Percentiles rank a stretch among this genome's conserved stretches.
Conservation (phyloP, 345 rosid genomes). For the Salix dunnii region DNA sequence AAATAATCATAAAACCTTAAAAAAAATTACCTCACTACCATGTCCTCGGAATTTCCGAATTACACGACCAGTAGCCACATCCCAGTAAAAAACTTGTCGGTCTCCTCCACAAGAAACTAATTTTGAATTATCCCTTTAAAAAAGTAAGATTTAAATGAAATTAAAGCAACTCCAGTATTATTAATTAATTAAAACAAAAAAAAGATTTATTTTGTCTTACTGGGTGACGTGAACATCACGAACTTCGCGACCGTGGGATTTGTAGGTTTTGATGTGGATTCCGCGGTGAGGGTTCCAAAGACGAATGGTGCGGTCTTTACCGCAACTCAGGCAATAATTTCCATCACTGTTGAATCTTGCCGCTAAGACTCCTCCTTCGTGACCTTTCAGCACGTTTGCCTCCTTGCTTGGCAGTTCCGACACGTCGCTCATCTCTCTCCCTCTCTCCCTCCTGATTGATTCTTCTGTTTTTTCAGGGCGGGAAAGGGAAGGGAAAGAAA, state of each 20-base stretch:
- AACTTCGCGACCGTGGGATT: constrained; percentile 94
- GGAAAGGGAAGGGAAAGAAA: neutral
- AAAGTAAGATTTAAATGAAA: neutral
- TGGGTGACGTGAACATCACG: constrained; percentile 93
- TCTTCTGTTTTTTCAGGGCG: neutral
- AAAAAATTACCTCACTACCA: constrained; percentile 61
- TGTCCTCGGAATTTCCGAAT: constrained; percentile 93
- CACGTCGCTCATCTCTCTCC: constrained; percentile 7
- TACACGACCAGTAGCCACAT: constrained; percentile 84
- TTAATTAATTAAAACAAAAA: neutral
- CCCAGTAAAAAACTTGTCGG: constrained; percentile 93
- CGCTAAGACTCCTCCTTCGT: constrained; percentile 19
- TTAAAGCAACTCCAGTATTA: neutral
- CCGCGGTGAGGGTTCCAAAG: constrained; percentile 99
- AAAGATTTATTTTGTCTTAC: constrained; percentile 28
- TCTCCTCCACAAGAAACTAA: constrained; percentile 93
- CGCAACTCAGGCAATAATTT: constrained; percentile 86
- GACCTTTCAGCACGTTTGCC: constrained; percentile 10
- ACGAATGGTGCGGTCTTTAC: constrained; percentile 96
- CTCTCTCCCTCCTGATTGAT: neutral
- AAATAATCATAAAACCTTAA: neutral
- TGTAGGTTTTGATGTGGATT: constrained; percentile 86
- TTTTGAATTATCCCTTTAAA: constrained; percentile 72
- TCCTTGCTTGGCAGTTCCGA: constrained; percentile 10
- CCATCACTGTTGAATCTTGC: constrained; percentile 85